Percentiles rank a stretch among this genome's conserved stretches.
phyloP scores from a whole-genome alignment of 345 rosid species.

The Alliaria petiolata region DNA sequence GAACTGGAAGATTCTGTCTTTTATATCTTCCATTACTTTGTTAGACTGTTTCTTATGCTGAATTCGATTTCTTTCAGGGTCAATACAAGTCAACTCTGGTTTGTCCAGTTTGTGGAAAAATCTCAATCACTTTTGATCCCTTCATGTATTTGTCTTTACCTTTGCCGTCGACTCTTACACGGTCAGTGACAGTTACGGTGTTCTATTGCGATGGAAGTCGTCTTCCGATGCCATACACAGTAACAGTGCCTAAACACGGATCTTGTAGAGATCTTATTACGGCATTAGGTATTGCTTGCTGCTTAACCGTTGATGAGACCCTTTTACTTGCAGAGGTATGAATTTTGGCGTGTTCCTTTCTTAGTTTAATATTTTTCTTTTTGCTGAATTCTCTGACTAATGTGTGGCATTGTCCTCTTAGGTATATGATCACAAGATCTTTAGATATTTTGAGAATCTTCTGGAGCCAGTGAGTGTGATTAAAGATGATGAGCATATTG shows the following conservation, averaged over 20 bases:
- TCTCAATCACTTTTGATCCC: conserved; percentile 95
- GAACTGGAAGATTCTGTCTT: not conserved
- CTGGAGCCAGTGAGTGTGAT: conserved; percentile 52
- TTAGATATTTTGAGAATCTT: conserved; percentile 60
- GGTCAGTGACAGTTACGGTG: conserved; percentile 72
- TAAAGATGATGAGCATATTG: conserved; percentile 87
- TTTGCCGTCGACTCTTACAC: conserved; percentile 79
- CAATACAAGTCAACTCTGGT: conserved; percentile 97
- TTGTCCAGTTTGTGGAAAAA: conserved; percentile 83
- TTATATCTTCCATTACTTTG: no score
- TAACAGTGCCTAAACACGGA: conserved; percentile 76
- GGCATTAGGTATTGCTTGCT: conserved; percentile 69
- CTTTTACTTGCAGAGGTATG: conserved; percentile 88
- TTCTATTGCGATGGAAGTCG: conserved; percentile 77
- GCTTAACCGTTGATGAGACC: conserved; percentile 70
- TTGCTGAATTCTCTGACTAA: not conserved
- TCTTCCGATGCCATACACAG: conserved; percentile 86
- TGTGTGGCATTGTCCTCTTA: conserved; percentile 29
- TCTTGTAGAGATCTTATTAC: conserved; percentile 67
- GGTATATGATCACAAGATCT: conserved; percentile 74
- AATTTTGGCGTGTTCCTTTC: not conserved
- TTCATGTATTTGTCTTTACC: conserved; percentile 96
- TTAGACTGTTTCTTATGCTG: conserved; percentile 10
- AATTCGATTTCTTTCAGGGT: conserved; percentile 54
- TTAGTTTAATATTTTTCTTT: conserved; percentile 11